Base-by-base conservation (phyloP, 768 basidiomycete species). In the Suillus luteus region DNA sequence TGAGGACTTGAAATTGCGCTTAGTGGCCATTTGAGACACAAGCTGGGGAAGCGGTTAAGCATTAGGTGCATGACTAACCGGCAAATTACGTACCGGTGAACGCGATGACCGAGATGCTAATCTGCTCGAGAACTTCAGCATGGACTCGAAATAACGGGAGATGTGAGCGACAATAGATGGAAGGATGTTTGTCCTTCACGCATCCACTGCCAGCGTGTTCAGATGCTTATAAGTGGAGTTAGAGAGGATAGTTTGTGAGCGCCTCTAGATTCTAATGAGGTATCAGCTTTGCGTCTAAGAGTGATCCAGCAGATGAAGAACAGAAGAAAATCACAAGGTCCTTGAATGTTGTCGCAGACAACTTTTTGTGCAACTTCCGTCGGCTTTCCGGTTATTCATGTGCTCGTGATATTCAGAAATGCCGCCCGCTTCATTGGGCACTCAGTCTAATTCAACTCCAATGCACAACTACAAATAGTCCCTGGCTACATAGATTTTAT, bases 1-100 rank as follows among this genome's bases (percentile, higher is more conserved):
- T 62, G 77, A 76, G 38, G 76, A 66, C 46, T 72, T 76, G 52
- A 78, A 57, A 31, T 70, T 59, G 59, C 79, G 77, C 55, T 71
- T 62, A 62, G 64, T 75, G 52, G 69, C n/a, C 70, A 75, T 75
- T n/a, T 68, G 69, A 59, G 65, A 58, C 57, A 63, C 61, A 37
- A 64, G 37, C 70, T 72, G 49, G 11, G 10, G 19, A 49, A 48
- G 40, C n/a, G 2, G 1, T 38, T 4, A 27, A 41, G 31, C 24
- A 3, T 41, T 1, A 40, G 9, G 22, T 27, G 10, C 24, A 17
- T 27, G 22, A 40, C 55, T 37, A 38, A 31, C n/a, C 41, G 9
- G 17, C 35, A 17, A 11, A 48, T 37, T 60, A 69, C 69, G 40
- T 58, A 70, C 71, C 48, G 63, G 57, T 11, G 55, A 44, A 48